Conservation (phyloP, 1,139 yeast genomes). For the Lodderomyces oxycetoniae region DNA sequence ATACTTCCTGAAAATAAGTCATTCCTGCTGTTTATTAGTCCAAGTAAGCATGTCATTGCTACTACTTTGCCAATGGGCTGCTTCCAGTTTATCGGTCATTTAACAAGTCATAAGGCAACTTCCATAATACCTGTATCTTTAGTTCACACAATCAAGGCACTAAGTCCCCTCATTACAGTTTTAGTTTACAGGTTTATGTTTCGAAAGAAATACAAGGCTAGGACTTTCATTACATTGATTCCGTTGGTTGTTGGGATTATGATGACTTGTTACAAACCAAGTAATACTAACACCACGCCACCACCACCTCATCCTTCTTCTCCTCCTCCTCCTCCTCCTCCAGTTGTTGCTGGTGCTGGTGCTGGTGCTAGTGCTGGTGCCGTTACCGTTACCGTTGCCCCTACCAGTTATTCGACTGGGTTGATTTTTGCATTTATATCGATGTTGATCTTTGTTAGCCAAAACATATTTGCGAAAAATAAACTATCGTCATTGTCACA, state of each 20-base stretch:
- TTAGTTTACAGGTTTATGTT: slow-evolving; percentile 63
- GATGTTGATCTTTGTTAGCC: slow-evolving; percentile 83
- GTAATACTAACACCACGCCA: background rate
- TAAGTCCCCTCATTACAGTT: slow-evolving; percentile 87
- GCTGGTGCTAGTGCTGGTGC: background rate
- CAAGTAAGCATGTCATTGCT: slow-evolving; percentile 49
- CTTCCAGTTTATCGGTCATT: slow-evolving; percentile 87
- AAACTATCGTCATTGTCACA: slow-evolving; percentile 49
- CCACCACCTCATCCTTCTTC: no score
- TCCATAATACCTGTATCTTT: slow-evolving; percentile 82
- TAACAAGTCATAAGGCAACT: slow-evolving; percentile 85
- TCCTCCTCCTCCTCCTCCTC: no score
- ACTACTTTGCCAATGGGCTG: slow-evolving; percentile 90
- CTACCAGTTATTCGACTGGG: slow-evolving; percentile 46
- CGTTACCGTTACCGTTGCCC: slow-evolving; percentile 1
- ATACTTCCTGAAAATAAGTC: slow-evolving; percentile 41
- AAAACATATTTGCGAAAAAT: slow-evolving; percentile 85
- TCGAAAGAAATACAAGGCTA: slow-evolving; percentile 49
- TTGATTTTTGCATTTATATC: slow-evolving; percentile 72
- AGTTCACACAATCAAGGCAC: slow-evolving; percentile 87
- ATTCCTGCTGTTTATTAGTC: slow-evolving; percentile 38
- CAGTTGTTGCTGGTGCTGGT: background rate
- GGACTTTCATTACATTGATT: slow-evolving; percentile 70
- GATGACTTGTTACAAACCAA: slow-evolving; percentile 63
- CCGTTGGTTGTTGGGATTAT: slow-evolving; percentile 83